phyloP scores from a whole-genome alignment of 2,329 filamentous ascomycete genomes.

The Dactylellina haptotyla region DNA sequence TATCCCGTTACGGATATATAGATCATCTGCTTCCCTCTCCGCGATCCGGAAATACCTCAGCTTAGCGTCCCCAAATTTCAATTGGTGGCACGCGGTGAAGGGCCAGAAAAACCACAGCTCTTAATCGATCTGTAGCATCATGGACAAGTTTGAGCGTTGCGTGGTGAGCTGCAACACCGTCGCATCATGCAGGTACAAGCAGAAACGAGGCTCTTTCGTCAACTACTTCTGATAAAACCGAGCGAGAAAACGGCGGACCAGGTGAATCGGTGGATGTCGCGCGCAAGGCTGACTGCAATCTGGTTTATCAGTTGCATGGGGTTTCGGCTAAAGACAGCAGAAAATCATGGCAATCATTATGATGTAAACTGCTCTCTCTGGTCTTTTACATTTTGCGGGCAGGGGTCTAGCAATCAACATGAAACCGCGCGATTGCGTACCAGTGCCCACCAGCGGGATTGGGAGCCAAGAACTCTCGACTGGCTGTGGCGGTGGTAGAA shows the following conservation, averaged over 20 bases:
- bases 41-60: too few species aligned
- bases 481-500: slow-evolving; percentile 11
- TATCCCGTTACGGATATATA: too few species aligned
- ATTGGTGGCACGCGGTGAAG: too few species aligned
- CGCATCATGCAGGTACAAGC: slow-evolving; percentile 9
- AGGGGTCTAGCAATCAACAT: slow-evolving; percentile 34
- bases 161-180: slow-evolving; percentile 10
- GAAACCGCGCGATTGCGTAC: slow-evolving; percentile 52
- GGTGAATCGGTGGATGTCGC: slow-evolving; percentile 3
- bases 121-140: too few species aligned
- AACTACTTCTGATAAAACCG: too few species aligned
- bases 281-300: slow-evolving; percentile 1
- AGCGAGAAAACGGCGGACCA: too few species aligned
- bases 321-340: slow-evolving; percentile 1
- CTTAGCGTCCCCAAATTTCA: too few species aligned
- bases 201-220: not conserved
- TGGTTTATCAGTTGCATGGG: not conserved
- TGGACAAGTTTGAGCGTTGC: slow-evolving; percentile 4
- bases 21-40: too few species aligned
- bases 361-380: not conserved
- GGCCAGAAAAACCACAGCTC: too few species aligned
- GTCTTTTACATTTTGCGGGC: not conserved
- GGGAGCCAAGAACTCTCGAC: slow-evolving; percentile 4
- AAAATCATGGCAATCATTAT: not conserved
- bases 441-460: not conserved